Conservation (phyloP, 2,329 filamentous ascomycete species). For the Capronia epimyces region DNA sequence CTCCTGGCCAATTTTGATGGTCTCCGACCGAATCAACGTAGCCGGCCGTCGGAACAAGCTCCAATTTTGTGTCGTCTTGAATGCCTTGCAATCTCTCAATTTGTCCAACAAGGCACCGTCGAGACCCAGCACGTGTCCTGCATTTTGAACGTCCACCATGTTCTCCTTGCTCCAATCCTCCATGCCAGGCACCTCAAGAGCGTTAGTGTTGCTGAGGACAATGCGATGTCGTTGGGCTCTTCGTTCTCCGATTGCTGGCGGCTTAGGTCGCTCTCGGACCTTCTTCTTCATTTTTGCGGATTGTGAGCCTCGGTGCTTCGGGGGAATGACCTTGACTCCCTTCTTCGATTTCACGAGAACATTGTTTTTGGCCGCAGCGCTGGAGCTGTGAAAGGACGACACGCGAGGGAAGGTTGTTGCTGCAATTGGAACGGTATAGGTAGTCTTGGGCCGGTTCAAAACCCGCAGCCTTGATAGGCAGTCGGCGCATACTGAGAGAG, state of each 20-base stretch:
- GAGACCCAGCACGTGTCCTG: conserved; percentile 62
- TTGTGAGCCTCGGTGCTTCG: conserved; percentile 30
- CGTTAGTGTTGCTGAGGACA: conserved; percentile 89
- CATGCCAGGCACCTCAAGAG: conserved; percentile 67
- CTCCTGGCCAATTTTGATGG: conserved; percentile 61
- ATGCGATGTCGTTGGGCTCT: conserved; percentile 84
- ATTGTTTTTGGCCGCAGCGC: conserved; percentile 38
- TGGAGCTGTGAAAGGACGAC: conserved; percentile 43
- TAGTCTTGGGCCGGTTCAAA: not conserved
- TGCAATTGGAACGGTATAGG: conserved; percentile 1
- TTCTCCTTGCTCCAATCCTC: conserved; percentile 54
- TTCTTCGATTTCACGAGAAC: conserved; percentile 46
- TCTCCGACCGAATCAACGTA: conserved; percentile 70
- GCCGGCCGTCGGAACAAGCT: conserved; percentile 76
- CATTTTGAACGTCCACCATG: conserved; percentile 50
- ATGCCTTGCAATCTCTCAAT: conserved; percentile 77
- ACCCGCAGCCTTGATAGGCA: conserved; percentile 23
- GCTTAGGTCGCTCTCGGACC: conserved; percentile 42
- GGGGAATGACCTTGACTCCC: not conserved
- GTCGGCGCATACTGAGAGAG: conserved; percentile 21
- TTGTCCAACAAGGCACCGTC: conserved; percentile 68
- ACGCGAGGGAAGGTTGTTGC: conserved; percentile 6
- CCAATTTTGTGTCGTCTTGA: conserved; percentile 88
- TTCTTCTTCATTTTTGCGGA: conserved; percentile 45
- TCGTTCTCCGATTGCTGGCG: conserved; percentile 69